Base-by-base conservation (phyloP, 176 grass and related monocot genomes). In the Oryza officinalis region DNA sequence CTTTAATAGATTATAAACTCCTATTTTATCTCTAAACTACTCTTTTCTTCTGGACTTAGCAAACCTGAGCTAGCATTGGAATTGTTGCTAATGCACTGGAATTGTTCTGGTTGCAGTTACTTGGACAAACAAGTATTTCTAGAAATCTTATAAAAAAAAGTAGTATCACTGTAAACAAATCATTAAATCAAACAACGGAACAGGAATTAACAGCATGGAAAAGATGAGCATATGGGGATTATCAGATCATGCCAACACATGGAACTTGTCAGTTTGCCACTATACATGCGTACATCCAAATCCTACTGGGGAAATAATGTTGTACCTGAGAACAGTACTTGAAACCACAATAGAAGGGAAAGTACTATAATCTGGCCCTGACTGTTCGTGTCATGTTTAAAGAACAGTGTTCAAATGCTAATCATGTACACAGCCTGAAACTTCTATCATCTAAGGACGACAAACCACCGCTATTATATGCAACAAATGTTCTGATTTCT, bases 171-270 rank as follows among this genome's bases (percentile, higher is more conserved):
- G 50, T 54, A 57, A 20, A 57, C 47, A 57, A 57, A 57, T 9
- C 17, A n/a, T 35, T 11, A 73, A 75, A 2, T 46, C 52, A 22
- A 49, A 52, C 41, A 3, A 38, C 44, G 2, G 33, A 25, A 60
- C 2, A 75, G 43, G 7, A 13, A 25, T 44, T 17, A 17, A 50
- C 15, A 50, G 47, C 47, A 23, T 40, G 67, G 10, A 14, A 79
- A 72, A 74, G 25, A 17, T 30, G 33, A 45, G 13, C 15, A 37
- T 15, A 44, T 13, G 2, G 54, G 57, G 57, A 35, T 73, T 14
- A 81, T 81, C 70, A 86, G 17, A 75, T 46, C 28, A 86, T 43
- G 69, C 13, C 52, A 86, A 69, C 61, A 76, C 45, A 28, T 2
- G 5, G 9, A 50, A 69, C n/a, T 20, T 64, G 49, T 74, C 25